Conservation (phyloP, 192 early-diverging fungal species). For the Mortierella hygrophila region DNA sequence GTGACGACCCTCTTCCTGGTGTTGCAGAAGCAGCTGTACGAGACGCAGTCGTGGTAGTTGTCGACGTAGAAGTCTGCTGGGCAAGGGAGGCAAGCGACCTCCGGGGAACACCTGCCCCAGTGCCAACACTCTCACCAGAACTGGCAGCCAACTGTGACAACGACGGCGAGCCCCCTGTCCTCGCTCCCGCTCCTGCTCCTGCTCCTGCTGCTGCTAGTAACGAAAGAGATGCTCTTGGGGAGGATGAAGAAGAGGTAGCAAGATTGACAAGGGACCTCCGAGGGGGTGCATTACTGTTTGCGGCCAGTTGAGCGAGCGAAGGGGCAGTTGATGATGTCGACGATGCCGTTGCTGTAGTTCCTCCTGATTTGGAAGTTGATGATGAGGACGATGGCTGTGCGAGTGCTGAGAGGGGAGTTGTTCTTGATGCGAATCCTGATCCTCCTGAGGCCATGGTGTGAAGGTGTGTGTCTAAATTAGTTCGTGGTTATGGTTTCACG, state of each 20-base stretch:
- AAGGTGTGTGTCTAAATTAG: not conserved
- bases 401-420: not conserved
- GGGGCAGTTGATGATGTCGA: constrained; percentile 1
- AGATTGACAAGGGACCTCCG: constrained; percentile 13
- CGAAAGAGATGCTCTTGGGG: not conserved
- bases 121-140: not conserved
- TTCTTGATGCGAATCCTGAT: not conserved
- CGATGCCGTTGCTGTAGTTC: not conserved
- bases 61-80: not conserved
- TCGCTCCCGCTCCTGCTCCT: not conserved
- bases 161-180: not conserved
- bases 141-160: constrained; percentile 2
- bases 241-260: constrained; percentile 7
- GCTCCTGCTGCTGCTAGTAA: not conserved
- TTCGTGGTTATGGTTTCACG: not conserved
- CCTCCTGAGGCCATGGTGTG: not conserved
- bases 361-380: not conserved
- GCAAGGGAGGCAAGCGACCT: constrained; percentile 2
- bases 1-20: not conserved
- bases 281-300: not conserved
- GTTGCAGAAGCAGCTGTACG: not conserved
- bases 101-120: not conserved
- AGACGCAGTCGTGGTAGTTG: not conserved
- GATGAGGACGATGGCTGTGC: not conserved
- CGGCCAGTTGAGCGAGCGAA: constrained; percentile 14